phyloP scores from a whole-genome alignment of 169 alveolate genomes.

The Toxoplasma gondii region DNA sequence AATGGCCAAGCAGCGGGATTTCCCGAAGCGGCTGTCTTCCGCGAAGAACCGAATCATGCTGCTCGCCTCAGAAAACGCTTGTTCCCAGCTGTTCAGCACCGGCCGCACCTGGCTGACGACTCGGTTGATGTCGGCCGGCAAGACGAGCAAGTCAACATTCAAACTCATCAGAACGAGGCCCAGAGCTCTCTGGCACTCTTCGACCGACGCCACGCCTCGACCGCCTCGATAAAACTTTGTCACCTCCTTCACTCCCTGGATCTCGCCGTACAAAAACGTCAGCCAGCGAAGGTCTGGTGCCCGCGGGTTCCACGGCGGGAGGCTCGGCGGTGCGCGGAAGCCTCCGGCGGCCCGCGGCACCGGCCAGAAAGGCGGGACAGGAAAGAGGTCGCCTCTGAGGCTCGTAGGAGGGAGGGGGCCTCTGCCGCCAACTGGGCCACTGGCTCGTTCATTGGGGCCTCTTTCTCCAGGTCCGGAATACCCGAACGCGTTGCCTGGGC shows the following conservation, averaged over 20 bases:
- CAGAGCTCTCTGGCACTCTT: neutral
- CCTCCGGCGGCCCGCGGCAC: neutral
- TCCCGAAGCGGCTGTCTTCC: neutral
- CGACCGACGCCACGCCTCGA: neutral
- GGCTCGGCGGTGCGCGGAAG: neutral
- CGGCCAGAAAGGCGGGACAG: neutral
- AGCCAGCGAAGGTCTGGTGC: neutral
- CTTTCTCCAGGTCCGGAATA: no score
- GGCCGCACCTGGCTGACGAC: neutral
- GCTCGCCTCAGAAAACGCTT: neutral
- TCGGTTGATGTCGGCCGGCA: neutral
- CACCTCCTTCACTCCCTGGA: conserved; percentile 15
- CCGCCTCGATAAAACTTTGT: neutral
- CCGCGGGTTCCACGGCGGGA: neutral
- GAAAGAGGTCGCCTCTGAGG: neutral
- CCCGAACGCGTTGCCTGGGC: no score
- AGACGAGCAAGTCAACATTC: neutral
- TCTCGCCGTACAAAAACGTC: neutral
- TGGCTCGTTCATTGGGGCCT: no score
- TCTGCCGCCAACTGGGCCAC: no score
- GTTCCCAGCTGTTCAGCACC: neutral
- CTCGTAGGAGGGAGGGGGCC: no score
- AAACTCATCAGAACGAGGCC: neutral
- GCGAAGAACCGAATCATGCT: neutral
- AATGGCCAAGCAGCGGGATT: neutral